These are phyloP conservation scores for Elymus sibiricus DNA, from an alignment of 176 grass and related monocot species.

Conservation along the genomic window DNA sequence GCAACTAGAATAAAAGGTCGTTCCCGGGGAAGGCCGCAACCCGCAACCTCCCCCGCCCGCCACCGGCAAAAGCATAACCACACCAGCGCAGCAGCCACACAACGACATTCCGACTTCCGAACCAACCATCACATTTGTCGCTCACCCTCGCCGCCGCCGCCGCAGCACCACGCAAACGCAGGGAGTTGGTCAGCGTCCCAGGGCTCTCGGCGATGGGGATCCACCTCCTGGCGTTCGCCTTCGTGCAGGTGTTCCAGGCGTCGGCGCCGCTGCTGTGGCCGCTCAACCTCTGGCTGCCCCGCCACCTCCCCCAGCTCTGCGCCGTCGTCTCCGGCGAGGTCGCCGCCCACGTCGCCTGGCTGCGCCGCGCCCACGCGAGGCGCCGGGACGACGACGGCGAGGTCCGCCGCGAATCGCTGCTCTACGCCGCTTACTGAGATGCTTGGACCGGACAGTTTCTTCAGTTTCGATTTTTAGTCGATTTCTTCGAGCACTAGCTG, in stretches of 20 bases:
- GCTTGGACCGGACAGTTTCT: not conserved
- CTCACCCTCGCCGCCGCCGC: too few species aligned
- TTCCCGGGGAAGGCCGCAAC: not conserved
- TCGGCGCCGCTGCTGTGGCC: slow-evolving; percentile 34
- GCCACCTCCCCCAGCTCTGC: slow-evolving; percentile 30
- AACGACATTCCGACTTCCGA: not conserved
- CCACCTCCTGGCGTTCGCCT: slow-evolving; percentile 22
- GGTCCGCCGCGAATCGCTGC: not conserved
- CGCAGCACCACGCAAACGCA: not conserved
- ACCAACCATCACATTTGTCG: not conserved
- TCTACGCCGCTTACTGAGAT: not conserved
- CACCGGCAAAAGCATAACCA: not conserved
- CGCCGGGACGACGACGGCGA: not conserved
- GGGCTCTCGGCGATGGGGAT: slow-evolving; percentile 3
- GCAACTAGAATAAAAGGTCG: not conserved
- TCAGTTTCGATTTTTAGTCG: not conserved
- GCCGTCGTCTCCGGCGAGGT: not conserved
- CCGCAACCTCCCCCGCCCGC: not conserved
- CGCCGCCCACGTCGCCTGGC: not conserved
- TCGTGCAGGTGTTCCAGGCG: slow-evolving; percentile 30
- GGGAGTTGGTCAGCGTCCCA: not conserved
- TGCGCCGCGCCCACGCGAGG: not conserved
- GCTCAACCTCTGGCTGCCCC: slow-evolving; percentile 31
- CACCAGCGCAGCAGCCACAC: not conserved
- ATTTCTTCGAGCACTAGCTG: too few species aligned